Conservation (phyloP, 441 rosid genomes). For the Adansonia gregorii region DNA sequence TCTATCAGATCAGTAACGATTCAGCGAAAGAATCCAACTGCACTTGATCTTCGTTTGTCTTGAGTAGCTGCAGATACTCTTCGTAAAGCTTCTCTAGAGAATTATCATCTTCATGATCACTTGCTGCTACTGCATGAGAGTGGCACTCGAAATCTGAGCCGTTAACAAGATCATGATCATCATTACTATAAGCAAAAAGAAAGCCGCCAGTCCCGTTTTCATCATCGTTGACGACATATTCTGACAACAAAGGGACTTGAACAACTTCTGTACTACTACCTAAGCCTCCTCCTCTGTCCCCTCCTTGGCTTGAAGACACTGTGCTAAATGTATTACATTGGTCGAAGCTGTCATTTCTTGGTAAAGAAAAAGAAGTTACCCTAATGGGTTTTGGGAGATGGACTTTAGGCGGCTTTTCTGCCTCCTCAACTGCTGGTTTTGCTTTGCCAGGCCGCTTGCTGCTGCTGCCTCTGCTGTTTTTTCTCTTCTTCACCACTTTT, state of each 20-base stretch:
- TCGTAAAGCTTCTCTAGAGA: conserved; percentile 49
- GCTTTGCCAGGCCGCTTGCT: neutral
- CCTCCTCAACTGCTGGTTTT: neutral
- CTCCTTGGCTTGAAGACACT: conserved; percentile 33
- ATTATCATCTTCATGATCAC: neutral
- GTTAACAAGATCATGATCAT: conserved; percentile 25
- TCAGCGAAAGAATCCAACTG: conserved; percentile 45
- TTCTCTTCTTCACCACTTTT: conserved; percentile 23
- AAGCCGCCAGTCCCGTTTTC: conserved; percentile 27
- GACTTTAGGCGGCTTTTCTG: conserved; percentile 40
- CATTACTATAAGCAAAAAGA: conserved; percentile 29
- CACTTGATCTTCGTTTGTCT: conserved; percentile 38
- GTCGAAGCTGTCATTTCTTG: conserved; percentile 45
- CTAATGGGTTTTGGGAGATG: conserved; percentile 55
- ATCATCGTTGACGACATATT: conserved; percentile 6
- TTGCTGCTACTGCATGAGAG: conserved; percentile 26
- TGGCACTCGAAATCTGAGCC: conserved; percentile 37
- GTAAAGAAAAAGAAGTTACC: conserved; percentile 36
- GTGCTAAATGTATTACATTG: conserved; percentile 24
- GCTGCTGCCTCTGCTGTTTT: conserved; percentile 1
- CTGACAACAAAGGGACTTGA: neutral
- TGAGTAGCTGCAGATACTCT: conserved; percentile 51
- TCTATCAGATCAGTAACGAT: conserved; percentile 33
- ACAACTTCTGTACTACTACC: neutral
- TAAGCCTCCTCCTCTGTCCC: neutral